phyloP scores from a whole-genome alignment of 345 rosid genomes.

The Toxicodendron radicans region DNA sequence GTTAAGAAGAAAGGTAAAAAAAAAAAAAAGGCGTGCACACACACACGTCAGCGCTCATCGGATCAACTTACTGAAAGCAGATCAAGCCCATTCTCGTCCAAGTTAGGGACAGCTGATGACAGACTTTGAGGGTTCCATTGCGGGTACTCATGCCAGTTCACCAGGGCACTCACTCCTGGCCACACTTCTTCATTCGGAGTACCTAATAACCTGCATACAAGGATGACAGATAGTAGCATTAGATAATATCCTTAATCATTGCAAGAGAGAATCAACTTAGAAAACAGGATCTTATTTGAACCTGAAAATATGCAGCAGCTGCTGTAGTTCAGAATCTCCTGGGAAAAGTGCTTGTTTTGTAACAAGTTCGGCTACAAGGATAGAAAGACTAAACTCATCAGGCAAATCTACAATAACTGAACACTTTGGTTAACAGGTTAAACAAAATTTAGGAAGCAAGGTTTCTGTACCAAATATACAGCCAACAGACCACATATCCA shows the following conservation, averaged over 20 bases:
- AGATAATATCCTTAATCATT: background rate
- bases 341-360: constrained; percentile 86
- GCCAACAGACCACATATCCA: constrained; percentile 96
- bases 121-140: constrained; percentile 79
- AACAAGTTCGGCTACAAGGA: constrained; percentile 65
- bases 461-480: constrained; percentile 73
- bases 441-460: background rate
- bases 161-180: constrained; percentile 87
- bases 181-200: constrained; percentile 89
- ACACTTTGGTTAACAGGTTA: background rate
- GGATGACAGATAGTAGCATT: background rate
- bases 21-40: background rate
- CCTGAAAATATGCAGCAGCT: constrained; percentile 96
- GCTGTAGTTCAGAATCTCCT: constrained; percentile 95
- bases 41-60: too few relatives aligned
- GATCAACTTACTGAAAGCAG: constrained; percentile 59
- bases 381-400: constrained; percentile 5
- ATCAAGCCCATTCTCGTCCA: constrained; percentile 72
- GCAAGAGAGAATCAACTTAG: background rate
- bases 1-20: background rate
- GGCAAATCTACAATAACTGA: background rate
- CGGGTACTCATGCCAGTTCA: constrained; percentile 99
- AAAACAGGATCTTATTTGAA: constrained; percentile 2
- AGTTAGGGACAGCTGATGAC: constrained; percentile 60
- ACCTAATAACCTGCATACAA: constrained; percentile 65